Evolutionary conservation across 2,329 filamentous ascomycete genomes (phyloP).

Genomic region (Diaporthe citrichinensis): DNA sequence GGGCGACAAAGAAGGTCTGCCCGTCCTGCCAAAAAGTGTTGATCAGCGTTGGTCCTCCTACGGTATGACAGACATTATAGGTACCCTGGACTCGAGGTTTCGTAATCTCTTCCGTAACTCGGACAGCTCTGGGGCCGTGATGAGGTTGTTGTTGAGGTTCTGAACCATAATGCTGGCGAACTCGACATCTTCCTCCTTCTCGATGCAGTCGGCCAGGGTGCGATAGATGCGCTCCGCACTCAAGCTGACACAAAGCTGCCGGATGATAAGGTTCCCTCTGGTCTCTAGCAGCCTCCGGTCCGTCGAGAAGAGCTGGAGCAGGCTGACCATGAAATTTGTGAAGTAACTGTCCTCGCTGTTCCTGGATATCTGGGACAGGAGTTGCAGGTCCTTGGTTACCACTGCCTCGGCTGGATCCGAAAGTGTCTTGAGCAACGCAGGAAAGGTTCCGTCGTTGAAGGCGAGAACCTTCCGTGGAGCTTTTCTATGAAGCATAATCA

Average conservation of each 20-base stretch:
- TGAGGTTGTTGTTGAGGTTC: slow-evolving; percentile 98
- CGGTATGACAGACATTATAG: not conserved
- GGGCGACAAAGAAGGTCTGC: slow-evolving; percentile 92
- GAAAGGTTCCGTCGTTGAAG: slow-evolving; percentile 97
- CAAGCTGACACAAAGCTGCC: slow-evolving; percentile 92
- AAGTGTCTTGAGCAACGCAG: slow-evolving; percentile 93
- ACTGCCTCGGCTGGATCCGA: slow-evolving; percentile 96
- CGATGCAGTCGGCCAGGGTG: slow-evolving; percentile 94
- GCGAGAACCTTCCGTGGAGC: slow-evolving; percentile 93
- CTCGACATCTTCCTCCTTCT: slow-evolving; percentile 97
- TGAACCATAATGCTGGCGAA: slow-evolving; percentile 99
- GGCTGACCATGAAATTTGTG: slow-evolving; percentile 96
- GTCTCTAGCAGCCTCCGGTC: slow-evolving; percentile 93
- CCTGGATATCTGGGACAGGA: slow-evolving; percentile 94
- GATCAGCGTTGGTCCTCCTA: not conserved
- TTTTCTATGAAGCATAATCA: slow-evolving; percentile 98
- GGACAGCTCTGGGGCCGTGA: slow-evolving; percentile 93
- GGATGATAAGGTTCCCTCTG: slow-evolving; percentile 94
- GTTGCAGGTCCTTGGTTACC: slow-evolving; percentile 92
- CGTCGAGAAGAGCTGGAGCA: slow-evolving; percentile 95
- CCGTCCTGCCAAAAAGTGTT: slow-evolving; percentile 74
- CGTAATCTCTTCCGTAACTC: slow-evolving; percentile 91
- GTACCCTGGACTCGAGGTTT: slow-evolving; percentile 88
- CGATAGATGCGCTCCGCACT: slow-evolving; percentile 96
- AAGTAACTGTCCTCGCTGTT: slow-evolving; percentile 99